A percentile compares a stretch with the other conserved stretches of the same genome.
phyloP scores from a whole-genome alignment of 2,329 filamentous ascomycete species.

The Trichothecium sympodiale region DNA sequence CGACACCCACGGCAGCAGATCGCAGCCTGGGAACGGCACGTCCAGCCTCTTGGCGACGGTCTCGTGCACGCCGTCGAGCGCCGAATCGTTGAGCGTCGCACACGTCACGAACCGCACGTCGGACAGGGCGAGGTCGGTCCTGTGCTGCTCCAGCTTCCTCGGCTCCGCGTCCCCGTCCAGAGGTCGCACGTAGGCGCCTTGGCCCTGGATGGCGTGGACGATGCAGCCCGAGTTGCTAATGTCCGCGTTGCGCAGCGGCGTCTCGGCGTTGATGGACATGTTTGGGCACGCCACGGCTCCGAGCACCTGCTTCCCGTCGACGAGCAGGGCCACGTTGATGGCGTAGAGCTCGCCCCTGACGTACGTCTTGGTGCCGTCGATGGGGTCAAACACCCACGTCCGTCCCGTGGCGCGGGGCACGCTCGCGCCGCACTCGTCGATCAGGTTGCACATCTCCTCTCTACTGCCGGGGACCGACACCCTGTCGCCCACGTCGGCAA shows the following conservation, averaged over 20 bases:
- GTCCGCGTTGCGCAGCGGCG: conserved; percentile 30
- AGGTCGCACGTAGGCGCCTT: conserved; percentile 36
- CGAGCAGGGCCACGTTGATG: conserved; percentile 43
- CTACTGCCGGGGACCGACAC: conserved; percentile 21
- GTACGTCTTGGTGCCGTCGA: conserved; percentile 49
- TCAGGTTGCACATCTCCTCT: conserved; percentile 38
- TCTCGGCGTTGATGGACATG: conserved; percentile 24
- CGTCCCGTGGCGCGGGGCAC: conserved; percentile 25
- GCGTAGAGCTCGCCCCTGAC: conserved; percentile 43
- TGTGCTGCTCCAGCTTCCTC: not conserved
- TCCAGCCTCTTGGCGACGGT: conserved; percentile 27
- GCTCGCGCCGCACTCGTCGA: conserved; percentile 38
- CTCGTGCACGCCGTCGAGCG: conserved; percentile 34
- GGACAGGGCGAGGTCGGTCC: conserved; percentile 8
- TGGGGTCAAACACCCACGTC: conserved; percentile 50
- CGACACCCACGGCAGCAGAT: conserved; percentile 46
- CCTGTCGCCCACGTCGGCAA: conserved; percentile 12
- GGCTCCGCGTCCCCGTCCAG: conserved; percentile 13
- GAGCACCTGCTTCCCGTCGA: conserved; percentile 37
- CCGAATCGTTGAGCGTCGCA: conserved; percentile 33
- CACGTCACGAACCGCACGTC: conserved; percentile 35
- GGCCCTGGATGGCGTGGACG: conserved; percentile 35
- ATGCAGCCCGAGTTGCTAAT: conserved; percentile 36
- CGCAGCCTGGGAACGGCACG: conserved; percentile 30
- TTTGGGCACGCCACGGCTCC: conserved; percentile 39